Base-by-base conservation (phyloP, 768 basidiomycete genomes). In the Termitomyces sp. region DNA sequence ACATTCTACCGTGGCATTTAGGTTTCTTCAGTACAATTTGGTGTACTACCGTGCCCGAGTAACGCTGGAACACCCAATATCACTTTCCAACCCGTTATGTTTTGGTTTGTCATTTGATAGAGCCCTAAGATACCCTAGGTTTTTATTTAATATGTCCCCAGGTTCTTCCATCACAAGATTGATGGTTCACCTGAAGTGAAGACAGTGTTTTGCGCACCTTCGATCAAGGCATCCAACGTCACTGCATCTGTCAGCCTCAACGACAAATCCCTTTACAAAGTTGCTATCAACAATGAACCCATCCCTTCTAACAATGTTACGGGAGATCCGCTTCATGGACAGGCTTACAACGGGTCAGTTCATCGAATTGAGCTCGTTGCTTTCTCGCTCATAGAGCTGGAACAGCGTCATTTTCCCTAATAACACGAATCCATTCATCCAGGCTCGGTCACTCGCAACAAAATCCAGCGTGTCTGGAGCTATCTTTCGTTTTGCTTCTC, bases 121-220 rank as follows among this genome's bases (percentile, higher is more conserved):
- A 33, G 32, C 43, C n/a, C 22, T 2, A 33, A n/a, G 18, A 30
- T 40, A 12, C n/a, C 22, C 32, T 3, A 7, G 14, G 22, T n/a
- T n/a, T n/a, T n/a, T n/a, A 7, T 37, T 43, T 57, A 13, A 59
- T 49, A 12, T 52, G 33, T 51, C 68, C 48, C 26, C 55, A 68
- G 77, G 77, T 78, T 67, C 66, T 87, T 77, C 66, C 73, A 80
- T 53, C 57, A 55, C 6, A 61, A 60, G 33, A 50, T 61, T 18
- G 66, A 74, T 44, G 63, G 68, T 18, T 71, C 60, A 24, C 67
- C 72, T 13, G 73, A 83, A 57, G 80, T 77, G 0, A 73, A 76
- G 53, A 76, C 77, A 3, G 76, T 88, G 7, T 87, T 88, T 60
- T 89, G 88, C 64, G 61, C 68, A 12, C 86, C 87, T 4, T 72